Evolutionary conservation across 2,329 filamentous ascomycete genomes (phyloP).

Genomic region (Ceratocystis destructans): DNA sequence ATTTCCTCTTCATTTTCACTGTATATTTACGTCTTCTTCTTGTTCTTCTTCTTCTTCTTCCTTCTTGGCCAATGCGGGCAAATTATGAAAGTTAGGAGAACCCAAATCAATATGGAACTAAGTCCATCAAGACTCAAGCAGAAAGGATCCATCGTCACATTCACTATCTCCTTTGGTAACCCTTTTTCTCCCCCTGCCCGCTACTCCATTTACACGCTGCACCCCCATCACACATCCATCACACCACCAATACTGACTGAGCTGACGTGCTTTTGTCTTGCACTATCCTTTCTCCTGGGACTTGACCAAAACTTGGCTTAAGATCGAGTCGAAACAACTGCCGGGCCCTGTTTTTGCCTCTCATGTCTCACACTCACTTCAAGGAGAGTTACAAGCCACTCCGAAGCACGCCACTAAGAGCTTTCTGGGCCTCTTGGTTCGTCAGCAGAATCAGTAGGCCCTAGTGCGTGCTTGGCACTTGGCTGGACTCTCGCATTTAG

Average conservation of each 20-base stretch:
- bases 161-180: too few species aligned
- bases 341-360: not conserved
- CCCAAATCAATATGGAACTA: too few species aligned
- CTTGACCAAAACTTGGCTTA: not conserved
- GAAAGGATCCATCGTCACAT: too few species aligned
- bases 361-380: not conserved
- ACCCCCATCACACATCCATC: not conserved
- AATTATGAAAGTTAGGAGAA: too few species aligned
- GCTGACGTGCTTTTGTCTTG: not conserved
- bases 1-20: too few species aligned
- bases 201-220: not conserved
- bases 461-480: slow-evolving; percentile 1
- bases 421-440: not conserved
- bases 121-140: too few species aligned
- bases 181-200: too few species aligned
- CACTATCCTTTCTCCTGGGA: not conserved
- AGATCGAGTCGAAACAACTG: not conserved
- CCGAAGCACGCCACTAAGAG: not conserved
- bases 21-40: too few species aligned
- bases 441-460: not conserved
- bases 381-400: not conserved
- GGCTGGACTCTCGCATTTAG: not conserved
- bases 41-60: too few species aligned
- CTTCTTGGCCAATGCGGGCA: too few species aligned
- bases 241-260: not conserved